A percentile compares a stretch with the other conserved stretches of the same genome.
Evolutionary conservation across 495 filamentous ascomycete genomes (phyloP).

Genomic region (Immersiella caudata): DNA sequence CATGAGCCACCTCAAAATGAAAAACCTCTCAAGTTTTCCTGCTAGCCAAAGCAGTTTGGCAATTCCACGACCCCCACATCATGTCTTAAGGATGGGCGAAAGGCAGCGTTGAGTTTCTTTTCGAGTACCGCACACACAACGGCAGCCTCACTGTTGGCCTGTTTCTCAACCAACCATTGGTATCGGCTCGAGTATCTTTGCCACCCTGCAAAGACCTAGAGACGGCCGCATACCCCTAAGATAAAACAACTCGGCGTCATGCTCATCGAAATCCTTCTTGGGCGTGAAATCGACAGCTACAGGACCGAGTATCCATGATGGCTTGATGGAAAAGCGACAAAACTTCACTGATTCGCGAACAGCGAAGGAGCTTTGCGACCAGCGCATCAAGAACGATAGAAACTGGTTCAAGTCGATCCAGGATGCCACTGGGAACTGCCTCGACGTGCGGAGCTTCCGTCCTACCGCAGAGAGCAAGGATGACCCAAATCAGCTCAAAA

Average conservation of each 20-base stretch:
- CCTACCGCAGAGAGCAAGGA: not conserved
- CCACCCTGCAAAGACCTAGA: too few species aligned
- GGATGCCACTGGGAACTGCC: conserved; percentile 1
- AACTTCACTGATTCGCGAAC: not conserved
- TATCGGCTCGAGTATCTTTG: conserved; percentile 14
- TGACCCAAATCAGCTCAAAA: not conserved
- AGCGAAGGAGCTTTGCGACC: conserved; percentile 7
- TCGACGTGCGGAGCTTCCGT: not conserved
- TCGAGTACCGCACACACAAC: conserved; percentile 19
- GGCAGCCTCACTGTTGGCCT: conserved; percentile 17
- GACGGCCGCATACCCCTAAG: too few species aligned
- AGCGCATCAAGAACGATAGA: not conserved
- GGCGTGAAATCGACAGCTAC: conserved; percentile 22
- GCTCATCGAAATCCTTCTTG: conserved; percentile 35
- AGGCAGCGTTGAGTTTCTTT: conserved; percentile 32
- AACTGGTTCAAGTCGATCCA: not conserved
- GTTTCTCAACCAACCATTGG: conserved; percentile 33
- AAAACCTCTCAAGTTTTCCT: too few species aligned
- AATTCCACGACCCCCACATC: conserved; percentile 34
- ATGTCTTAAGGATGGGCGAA: conserved; percentile 30
- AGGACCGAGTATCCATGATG: not conserved
- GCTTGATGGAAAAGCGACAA: not conserved
- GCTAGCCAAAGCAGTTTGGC: conserved; percentile 30
- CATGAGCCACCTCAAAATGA: too few species aligned
- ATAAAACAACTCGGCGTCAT: too few species aligned